A percentile compares a stretch with the other conserved stretches of the same genome.
Evolutionary conservation across 371 early-diverging fungal genomes (phyloP).

Genomic region (Apophysomyces ossiformis): DNA sequence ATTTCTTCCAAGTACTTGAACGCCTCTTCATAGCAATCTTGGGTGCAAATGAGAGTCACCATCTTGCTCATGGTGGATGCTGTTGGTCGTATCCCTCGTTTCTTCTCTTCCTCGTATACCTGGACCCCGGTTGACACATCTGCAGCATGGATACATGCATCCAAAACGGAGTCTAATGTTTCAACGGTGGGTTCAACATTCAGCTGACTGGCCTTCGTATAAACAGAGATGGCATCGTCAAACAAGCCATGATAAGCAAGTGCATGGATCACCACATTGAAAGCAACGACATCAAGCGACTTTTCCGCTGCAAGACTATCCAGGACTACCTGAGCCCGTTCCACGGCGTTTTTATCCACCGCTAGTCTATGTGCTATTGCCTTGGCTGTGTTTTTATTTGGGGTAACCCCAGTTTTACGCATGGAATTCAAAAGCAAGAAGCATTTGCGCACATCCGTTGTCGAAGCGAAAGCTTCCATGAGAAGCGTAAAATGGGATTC

Average conservation of each 20-base stretch:
- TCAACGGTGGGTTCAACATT: conserved; percentile 51
- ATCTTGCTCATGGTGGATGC: conserved; percentile 61
- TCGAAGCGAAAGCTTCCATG: conserved; percentile 64
- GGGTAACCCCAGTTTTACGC: conserved; percentile 56
- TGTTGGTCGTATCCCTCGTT: conserved; percentile 43
- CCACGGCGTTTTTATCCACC: conserved; percentile 35
- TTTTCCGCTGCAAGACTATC: conserved; percentile 29
- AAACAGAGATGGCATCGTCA: conserved; percentile 51
- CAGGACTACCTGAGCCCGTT: conserved; percentile 47
- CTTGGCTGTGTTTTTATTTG: conserved; percentile 41
- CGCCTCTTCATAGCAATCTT: conserved; percentile 75
- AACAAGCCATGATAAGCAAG: conserved; percentile 44
- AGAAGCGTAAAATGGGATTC: conserved; percentile 69
- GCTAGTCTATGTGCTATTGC: conserved; percentile 27
- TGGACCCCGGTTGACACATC: conserved; percentile 52
- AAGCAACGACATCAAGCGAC: conserved; percentile 55
- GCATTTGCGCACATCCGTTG: conserved; percentile 54
- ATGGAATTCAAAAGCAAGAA: conserved; percentile 63
- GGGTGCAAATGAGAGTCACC: conserved; percentile 56
- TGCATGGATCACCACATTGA: conserved; percentile 59
- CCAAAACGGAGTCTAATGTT: conserved; percentile 64
- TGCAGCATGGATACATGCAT: conserved; percentile 56
- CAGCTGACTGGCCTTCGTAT: conserved; percentile 36
- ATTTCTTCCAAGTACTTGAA: conserved; percentile 77
- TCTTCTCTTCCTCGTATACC: conserved; percentile 46